Conservation (phyloP, 2,329 filamentous ascomycete genomes). For the Fusarium oxysporum region DNA sequence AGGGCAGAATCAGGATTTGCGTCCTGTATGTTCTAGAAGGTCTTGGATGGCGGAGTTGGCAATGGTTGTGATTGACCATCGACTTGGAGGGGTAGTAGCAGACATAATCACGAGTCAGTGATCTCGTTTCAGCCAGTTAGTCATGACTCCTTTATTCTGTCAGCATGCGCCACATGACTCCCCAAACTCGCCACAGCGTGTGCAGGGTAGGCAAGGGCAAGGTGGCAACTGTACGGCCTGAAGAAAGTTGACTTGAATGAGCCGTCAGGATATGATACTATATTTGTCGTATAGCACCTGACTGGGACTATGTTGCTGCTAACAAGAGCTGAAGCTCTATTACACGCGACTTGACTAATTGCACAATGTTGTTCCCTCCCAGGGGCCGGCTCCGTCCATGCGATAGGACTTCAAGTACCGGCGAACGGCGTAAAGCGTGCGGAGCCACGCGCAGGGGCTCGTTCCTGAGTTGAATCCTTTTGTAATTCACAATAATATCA, state of each 20-base stretch:
- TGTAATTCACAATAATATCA: neutral
- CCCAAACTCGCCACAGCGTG: slow-evolving; percentile 8
- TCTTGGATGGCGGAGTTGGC: slow-evolving; percentile 40
- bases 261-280: neutral
- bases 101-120: slow-evolving; percentile 21
- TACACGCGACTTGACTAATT: neutral
- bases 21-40: slow-evolving; percentile 44
- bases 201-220: neutral
- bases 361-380: neutral
- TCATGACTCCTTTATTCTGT: slow-evolving; percentile 26
- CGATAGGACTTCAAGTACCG: slow-evolving; percentile 7
- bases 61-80: neutral
- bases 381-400: slow-evolving; percentile 17
- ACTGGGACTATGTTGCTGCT: neutral
- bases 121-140: rapidly evolving
- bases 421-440: slow-evolving; percentile 27
- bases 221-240: neutral
- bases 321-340: neutral
- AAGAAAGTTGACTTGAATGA: neutral
- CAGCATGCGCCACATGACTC: slow-evolving; percentile 11
- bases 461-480: neutral
- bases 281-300: neutral
- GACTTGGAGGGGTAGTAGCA: slow-evolving; percentile 34
- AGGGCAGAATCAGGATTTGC: slow-evolving; percentile 29
- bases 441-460: slow-evolving; percentile 11